A percentile compares a stretch with the other conserved stretches of the same genome.
Evolutionary conservation across 768 basidiomycete species (phyloP).

Genomic region (Mycena vulgaris): DNA sequence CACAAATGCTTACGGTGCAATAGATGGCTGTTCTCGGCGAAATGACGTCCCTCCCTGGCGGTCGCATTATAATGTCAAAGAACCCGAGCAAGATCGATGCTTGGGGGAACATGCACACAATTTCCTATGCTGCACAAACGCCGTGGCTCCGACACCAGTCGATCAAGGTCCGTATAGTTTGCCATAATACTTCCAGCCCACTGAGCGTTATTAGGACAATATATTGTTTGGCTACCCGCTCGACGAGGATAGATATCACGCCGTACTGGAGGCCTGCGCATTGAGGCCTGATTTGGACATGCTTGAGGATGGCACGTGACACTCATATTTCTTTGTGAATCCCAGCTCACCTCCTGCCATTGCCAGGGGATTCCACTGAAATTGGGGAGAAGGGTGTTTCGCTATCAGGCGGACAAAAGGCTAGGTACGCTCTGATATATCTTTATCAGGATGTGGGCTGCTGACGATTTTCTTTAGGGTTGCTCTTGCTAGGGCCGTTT

Average conservation of each 20-base stretch:
- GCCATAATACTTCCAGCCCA: background rate
- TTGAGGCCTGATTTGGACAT: slow-evolving; percentile 85
- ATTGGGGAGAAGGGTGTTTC: slow-evolving; percentile 75
- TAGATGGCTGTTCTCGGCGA: slow-evolving; percentile 85
- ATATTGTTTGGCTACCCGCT: slow-evolving; percentile 84
- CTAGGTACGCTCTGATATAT: slow-evolving; percentile 56
- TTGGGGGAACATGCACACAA: slow-evolving; percentile 71
- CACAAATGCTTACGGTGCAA: background rate
- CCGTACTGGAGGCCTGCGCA: slow-evolving; percentile 87
- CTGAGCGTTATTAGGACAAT: slow-evolving; percentile 61
- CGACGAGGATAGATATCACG: slow-evolving; percentile 81
- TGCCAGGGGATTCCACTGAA: slow-evolving; percentile 72
- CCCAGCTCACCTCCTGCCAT: too few relatives aligned
- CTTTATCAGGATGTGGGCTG: background rate
- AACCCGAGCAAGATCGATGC: slow-evolving; percentile 68
- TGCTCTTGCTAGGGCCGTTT: slow-evolving; percentile 75
- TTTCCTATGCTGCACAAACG: slow-evolving; percentile 74
- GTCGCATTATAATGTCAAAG: slow-evolving; percentile 78
- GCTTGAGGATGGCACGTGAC: slow-evolving; percentile 90
- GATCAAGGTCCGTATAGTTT: slow-evolving; percentile 58
- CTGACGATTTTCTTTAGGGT: slow-evolving; percentile 53
- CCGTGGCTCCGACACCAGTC: slow-evolving; percentile 54
- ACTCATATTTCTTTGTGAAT: too few relatives aligned
- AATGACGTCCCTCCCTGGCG: slow-evolving; percentile 69
- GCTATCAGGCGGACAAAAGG: slow-evolving; percentile 70